Conservation (phyloP, 257 asterid species). For the Petrea volubilis region DNA sequence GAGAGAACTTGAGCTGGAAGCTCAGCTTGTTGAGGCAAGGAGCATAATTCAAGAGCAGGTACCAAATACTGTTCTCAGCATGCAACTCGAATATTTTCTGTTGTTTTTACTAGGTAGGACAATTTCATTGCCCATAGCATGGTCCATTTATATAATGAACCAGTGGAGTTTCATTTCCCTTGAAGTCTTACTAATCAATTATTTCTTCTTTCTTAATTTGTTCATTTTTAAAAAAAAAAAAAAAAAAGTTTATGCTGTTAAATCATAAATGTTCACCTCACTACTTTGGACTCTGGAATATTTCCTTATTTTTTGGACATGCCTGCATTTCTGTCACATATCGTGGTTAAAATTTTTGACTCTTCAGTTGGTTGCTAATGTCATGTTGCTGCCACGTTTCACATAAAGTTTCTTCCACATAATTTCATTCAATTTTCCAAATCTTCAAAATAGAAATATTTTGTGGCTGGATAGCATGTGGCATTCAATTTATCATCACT, state of each 20-base stretch:
- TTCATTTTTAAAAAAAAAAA: not conserved
- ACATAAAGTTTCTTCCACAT: not conserved
- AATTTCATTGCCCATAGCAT: not conserved
- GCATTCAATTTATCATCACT: not conserved
- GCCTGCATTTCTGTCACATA: not conserved
- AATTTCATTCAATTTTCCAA: not conserved
- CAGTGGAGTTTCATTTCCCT: not conserved
- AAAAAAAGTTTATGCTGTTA: not conserved
- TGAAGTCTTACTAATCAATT: not conserved
- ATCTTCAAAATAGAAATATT: not conserved
- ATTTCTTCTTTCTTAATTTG: not conserved
- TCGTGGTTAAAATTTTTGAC: not conserved
- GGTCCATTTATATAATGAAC: not conserved
- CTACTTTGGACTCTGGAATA: not conserved
- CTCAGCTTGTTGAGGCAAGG: slow-evolving; percentile 77
- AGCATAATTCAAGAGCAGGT: slow-evolving; percentile 83
- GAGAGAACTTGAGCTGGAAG: slow-evolving; percentile 80
- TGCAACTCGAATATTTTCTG: not conserved
- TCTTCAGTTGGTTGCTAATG: not conserved
- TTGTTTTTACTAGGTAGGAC: not conserved
- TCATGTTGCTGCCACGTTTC: slow-evolving; percentile 12
- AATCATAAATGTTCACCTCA: not conserved
- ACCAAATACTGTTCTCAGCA: not conserved
- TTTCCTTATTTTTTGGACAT: not conserved
- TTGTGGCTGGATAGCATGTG: not conserved